Evolutionary conservation across 2,329 filamentous ascomycete genomes (phyloP), one percentile per base, ranked within the genome.

Genomic region (Exophiala oligosperma): DNA sequence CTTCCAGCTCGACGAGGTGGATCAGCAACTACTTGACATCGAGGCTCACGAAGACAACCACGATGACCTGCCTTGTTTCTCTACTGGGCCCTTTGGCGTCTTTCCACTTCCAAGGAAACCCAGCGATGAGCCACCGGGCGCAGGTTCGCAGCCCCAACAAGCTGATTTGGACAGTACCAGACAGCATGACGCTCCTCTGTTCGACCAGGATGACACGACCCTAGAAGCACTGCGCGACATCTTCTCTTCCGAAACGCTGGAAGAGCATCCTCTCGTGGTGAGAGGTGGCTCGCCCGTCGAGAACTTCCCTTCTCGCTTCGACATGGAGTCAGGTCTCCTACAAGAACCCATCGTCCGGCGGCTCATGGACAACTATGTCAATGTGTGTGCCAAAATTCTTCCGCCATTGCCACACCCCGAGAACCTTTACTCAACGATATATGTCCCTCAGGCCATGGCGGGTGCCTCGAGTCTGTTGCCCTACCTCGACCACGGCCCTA

Each of bases 341-440:
- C 38, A 54, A n/a, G 55, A 61, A 28, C 52, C 59, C n/a, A 17
- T 56, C 7, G 56, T 61, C n/a, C 35, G 56, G 53, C 55, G 44
- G 32, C 52, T 61, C 9, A 55, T 61, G 59, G 51, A 55, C 24
- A 61, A 61, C 59, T 61, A 61, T 29, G 50, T 59, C 8, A 26
- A 40, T 21, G 51, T 54, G 14, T 44, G 58, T n/a, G 52, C 59
- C 23, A 52, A 58, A 32, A 46, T 61, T 28, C 46, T 61, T 26
- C 59, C 55, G 11, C 59, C 59, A 21, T 44, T 61, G 8, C 59
- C 59, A 29, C 59, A 61, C 32, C 56, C 56, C 3, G 51, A 56
- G 44, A 61, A 53, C 35, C 52, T 43, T 29, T 61, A 59, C 37
- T 32, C 55, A 3, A 51, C 59, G 24, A 58, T 61, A 26, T 61